These are phyloP conservation scores for Dactylellina drechsleri DNA, from an alignment of 2,329 filamentous ascomycete species.

Conservation along the genomic window DNA sequence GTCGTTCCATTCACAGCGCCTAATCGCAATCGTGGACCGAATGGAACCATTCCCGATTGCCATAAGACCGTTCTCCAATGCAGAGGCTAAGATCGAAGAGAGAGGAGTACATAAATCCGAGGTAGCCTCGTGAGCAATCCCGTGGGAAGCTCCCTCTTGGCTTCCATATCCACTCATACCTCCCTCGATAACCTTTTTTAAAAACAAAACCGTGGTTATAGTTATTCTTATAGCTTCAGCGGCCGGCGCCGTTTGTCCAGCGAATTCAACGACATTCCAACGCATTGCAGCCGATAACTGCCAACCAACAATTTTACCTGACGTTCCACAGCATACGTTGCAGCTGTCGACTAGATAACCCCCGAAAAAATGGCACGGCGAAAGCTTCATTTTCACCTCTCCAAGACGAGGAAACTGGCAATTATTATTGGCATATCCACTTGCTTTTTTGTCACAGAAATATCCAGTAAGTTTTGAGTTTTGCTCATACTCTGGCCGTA, in stretches of 20 bases:
- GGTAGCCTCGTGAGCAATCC: neutral
- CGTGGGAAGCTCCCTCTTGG: slow-evolving; percentile 8
- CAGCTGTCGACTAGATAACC: neutral
- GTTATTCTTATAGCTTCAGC: neutral
- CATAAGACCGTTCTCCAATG: too few relatives aligned
- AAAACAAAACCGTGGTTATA: too few relatives aligned
- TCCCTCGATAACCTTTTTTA: too few relatives aligned
- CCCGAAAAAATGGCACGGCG: slow-evolving; percentile 14
- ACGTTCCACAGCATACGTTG: slow-evolving; percentile 1
- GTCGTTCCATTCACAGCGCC: too few relatives aligned
- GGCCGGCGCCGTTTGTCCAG: neutral
- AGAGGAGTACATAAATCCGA: too few relatives aligned
- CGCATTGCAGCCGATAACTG: slow-evolving; percentile 15
- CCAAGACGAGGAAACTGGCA: slow-evolving; percentile 57
- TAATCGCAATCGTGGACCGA: neutral
- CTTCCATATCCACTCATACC: neutral
- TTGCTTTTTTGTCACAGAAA: slow-evolving; percentile 65
- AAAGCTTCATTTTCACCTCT: slow-evolving; percentile 38
- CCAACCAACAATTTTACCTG: slow-evolving; percentile 10
- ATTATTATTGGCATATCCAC: slow-evolving; percentile 65
- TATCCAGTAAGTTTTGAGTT: slow-evolving; percentile 61
- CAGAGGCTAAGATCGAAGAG: too few relatives aligned
- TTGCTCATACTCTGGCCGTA: neutral
- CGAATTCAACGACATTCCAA: neutral
- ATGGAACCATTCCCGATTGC: neutral